A percentile compares a stretch with the other conserved stretches of the same genome.
Evolutionary conservation across 495 filamentous ascomycete species (phyloP).

Genomic region (Talaromyces wortmannii): DNA sequence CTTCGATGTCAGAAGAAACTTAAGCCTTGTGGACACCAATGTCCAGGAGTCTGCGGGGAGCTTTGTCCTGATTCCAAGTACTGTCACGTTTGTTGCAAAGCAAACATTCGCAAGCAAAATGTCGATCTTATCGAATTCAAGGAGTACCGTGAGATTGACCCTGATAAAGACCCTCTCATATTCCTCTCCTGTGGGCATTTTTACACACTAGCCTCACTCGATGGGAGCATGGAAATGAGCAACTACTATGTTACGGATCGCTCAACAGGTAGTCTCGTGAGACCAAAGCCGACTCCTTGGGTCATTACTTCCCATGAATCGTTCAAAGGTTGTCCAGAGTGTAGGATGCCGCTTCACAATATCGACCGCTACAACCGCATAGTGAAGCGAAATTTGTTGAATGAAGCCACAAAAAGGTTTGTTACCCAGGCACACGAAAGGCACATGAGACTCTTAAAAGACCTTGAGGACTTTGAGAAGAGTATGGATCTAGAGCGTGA

Average conservation of each 20-base stretch:
- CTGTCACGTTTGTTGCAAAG: conserved; percentile 45
- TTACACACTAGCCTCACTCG: conserved; percentile 48
- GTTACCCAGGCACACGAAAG: not conserved
- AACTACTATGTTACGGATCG: conserved; percentile 35
- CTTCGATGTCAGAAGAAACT: conserved; percentile 48
- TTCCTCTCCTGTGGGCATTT: conserved; percentile 58
- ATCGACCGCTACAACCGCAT: conserved; percentile 10
- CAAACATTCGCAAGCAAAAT: conserved; percentile 6
- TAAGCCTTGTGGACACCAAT: conserved; percentile 51
- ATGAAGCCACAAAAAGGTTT: conserved; percentile 11
- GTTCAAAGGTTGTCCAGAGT: conserved; percentile 8
- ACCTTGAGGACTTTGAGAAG: not conserved
- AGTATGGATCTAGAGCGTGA: not conserved
- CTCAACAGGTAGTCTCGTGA: not conserved
- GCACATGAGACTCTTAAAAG: not conserved
- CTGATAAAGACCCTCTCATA: conserved; percentile 47
- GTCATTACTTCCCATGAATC: not conserved
- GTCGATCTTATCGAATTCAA: conserved; percentile 45
- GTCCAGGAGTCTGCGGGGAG: conserved; percentile 58
- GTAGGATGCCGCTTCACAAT: conserved; percentile 7
- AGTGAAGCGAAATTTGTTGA: conserved; percentile 4
- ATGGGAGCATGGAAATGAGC: conserved; percentile 51
- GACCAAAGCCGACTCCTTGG: not conserved
- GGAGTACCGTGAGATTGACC: conserved; percentile 44
- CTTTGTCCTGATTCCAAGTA: conserved; percentile 40